Percentiles rank a stretch among this genome's conserved stretches.
phyloP scores from a whole-genome alignment of 148 eudicot genomes.

The Rhododendron griersonianum region DNA sequence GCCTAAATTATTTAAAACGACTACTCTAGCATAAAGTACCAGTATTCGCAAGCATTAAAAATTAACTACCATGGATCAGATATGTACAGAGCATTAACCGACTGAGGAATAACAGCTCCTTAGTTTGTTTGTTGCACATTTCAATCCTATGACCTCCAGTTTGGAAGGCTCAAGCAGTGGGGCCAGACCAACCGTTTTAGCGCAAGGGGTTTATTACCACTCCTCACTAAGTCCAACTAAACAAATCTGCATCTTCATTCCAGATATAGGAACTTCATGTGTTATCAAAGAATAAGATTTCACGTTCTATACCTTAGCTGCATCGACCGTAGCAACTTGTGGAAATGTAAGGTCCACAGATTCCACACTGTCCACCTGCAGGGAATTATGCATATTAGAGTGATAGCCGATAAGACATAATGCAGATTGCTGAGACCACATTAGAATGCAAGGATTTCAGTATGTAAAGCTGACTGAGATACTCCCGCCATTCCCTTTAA shows the following conservation, averaged over 20 bases:
- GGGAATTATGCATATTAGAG: background rate
- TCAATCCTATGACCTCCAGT: background rate
- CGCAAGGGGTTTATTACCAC: background rate
- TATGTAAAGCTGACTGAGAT: background rate
- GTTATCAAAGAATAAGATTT: background rate
- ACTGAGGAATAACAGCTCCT: background rate
- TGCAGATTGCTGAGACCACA: background rate
- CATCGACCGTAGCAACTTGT: slow-evolving; percentile 26
- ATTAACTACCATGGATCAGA: background rate
- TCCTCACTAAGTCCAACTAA: background rate
- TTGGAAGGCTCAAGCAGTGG: background rate
- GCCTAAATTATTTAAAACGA: background rate
- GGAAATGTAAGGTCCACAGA: slow-evolving; percentile 28
- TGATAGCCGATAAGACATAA: background rate
- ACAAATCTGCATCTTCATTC: background rate
- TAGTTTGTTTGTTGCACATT: background rate
- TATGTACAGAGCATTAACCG: background rate
- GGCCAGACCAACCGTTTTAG: background rate
- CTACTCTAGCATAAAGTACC: background rate
- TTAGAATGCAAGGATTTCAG: background rate
- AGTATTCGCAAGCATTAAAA: background rate
- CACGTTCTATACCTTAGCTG: slow-evolving; percentile 33
- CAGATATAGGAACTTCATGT: background rate
- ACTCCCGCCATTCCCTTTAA: background rate
- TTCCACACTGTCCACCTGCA: slow-evolving; percentile 47